Evolutionary conservation across 2,329 filamentous ascomycete genomes (phyloP).

Genomic region (Fusarium papillatum): DNA sequence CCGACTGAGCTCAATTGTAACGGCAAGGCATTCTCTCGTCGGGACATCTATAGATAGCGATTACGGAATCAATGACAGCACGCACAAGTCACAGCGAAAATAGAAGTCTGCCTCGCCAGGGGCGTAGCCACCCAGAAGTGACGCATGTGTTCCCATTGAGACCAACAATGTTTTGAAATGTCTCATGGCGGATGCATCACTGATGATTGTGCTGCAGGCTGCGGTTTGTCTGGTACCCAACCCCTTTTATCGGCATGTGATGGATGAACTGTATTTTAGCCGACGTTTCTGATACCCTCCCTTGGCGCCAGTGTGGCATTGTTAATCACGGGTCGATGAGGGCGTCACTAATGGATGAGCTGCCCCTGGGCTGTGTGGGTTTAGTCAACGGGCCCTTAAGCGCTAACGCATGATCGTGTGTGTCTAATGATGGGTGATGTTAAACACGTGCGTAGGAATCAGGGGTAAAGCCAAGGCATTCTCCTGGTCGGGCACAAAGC

Average conservation of each 20-base stretch:
- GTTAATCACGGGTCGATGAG: neutral
- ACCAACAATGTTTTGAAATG: neutral
- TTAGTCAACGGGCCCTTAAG: neutral
- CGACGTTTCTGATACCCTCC: neutral
- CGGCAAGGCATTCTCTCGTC: neutral
- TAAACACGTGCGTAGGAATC: neutral
- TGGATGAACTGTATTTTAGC: neutral
- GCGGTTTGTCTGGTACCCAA: neutral
- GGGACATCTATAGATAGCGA: neutral
- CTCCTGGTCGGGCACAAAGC: neutral
- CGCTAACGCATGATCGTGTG: neutral
- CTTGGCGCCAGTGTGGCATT: neutral
- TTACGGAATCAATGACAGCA: neutral
- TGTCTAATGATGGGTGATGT: neutral
- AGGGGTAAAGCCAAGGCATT: neutral
- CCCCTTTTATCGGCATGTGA: neutral
- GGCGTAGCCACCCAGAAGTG: neutral
- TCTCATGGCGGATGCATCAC: neutral
- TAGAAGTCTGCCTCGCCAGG: neutral
- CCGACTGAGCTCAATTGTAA: neutral
- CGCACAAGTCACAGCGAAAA: neutral
- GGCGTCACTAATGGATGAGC: neutral
- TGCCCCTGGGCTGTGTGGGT: neutral
- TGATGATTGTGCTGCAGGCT: neutral
- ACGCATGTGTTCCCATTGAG: neutral